phyloP scores from a whole-genome alignment of 108 stramenopile genomes.

The Stephanodiscus minutulus region DNA sequence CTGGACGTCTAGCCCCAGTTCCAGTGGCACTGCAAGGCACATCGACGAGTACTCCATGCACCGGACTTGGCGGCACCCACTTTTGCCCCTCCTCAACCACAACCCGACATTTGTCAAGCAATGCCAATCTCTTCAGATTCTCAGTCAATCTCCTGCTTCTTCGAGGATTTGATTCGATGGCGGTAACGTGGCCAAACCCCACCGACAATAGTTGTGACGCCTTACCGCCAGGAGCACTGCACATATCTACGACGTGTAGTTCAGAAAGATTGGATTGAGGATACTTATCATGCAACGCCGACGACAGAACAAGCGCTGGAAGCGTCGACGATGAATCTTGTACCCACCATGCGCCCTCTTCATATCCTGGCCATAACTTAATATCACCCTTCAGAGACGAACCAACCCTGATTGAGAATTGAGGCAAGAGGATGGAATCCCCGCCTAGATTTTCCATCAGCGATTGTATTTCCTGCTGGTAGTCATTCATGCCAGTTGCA shows the following conservation, averaged over 20 bases:
- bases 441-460: constrained; percentile 33
- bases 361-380: constrained; percentile 65
- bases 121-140: constrained; percentile 62
- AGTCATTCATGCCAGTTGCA: constrained; percentile 11
- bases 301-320: constrained; percentile 67
- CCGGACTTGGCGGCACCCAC: constrained; percentile 47
- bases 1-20: constrained; percentile 75
- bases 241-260: constrained; percentile 91
- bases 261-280: constrained; percentile 27
- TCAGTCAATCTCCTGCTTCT: constrained; percentile 54
- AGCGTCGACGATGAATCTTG: constrained; percentile 81
- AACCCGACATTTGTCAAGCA: constrained; percentile 54
- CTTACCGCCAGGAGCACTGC: constrained; percentile 97
- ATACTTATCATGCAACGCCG: constrained; percentile 38
- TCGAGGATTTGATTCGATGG: constrained; percentile 62
- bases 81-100: constrained; percentile 67
- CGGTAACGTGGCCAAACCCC: constrained; percentile 73
- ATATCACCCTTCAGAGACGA: constrained; percentile 47
- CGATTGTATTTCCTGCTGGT: constrained; percentile 29
- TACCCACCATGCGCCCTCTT: constrained; percentile 84
- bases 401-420: constrained; percentile 66
- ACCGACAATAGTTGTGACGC: constrained; percentile 91
- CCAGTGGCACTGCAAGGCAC: constrained; percentile 85
- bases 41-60: constrained; percentile 73
- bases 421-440: constrained; percentile 56